Percentiles rank a stretch among this genome's conserved stretches.
phyloP scores from a whole-genome alignment of 495 filamentous ascomycete species.

The Xylaria longipes region DNA sequence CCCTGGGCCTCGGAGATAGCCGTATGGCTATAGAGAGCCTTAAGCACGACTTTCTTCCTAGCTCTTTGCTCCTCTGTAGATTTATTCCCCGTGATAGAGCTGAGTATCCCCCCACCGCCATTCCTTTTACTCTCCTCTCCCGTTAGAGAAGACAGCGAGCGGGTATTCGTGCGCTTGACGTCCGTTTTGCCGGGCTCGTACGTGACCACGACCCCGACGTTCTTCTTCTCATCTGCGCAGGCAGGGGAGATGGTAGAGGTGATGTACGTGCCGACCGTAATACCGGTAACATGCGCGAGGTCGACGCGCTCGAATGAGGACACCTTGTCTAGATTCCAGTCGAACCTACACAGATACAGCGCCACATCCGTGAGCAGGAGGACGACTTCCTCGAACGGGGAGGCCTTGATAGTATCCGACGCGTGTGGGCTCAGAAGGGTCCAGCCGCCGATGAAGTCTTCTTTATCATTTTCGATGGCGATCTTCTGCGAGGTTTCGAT shows the following conservation, averaged over 20 bases:
- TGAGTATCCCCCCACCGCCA: slow-evolving; percentile 30
- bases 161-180: slow-evolving; percentile 79
- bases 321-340: slow-evolving; percentile 93
- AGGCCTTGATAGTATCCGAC: slow-evolving; percentile 70
- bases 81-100: slow-evolving; percentile 32
- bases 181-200: slow-evolving; percentile 73
- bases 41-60: slow-evolving; percentile 53
- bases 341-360: slow-evolving; percentile 86
- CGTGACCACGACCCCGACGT: slow-evolving; percentile 80
- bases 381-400: slow-evolving; percentile 83
- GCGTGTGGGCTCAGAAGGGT: slow-evolving; percentile 63
- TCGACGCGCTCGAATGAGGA: slow-evolving; percentile 87
- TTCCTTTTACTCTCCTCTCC: slow-evolving; percentile 34
- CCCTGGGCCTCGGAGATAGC: slow-evolving; percentile 53
- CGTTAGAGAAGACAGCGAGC: slow-evolving; percentile 71
- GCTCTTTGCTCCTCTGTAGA: slow-evolving; percentile 30
- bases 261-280: slow-evolving; percentile 85
- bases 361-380: slow-evolving; percentile 84
- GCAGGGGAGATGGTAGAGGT: slow-evolving; percentile 76
- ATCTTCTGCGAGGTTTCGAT: slow-evolving; percentile 86
- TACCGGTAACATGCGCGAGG: slow-evolving; percentile 69
- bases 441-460: slow-evolving; percentile 88
- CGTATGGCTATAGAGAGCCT: slow-evolving; percentile 65
- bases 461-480: slow-evolving; percentile 79
- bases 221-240: slow-evolving; percentile 77